Evolutionary conservation across 768 basidiomycete genomes (phyloP).

Genomic region (Boletus tomentosulus): DNA sequence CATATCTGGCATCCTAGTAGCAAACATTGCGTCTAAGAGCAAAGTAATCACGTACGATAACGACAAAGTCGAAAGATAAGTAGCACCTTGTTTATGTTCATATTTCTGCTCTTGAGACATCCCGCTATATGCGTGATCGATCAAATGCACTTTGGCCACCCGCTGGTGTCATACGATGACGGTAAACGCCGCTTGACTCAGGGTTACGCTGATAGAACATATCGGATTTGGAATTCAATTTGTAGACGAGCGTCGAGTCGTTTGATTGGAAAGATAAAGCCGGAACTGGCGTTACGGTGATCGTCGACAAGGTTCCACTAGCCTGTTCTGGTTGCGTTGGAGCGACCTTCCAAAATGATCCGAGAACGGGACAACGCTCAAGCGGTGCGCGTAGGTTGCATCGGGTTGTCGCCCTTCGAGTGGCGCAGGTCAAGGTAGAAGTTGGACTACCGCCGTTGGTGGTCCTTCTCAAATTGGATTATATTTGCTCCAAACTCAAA

Average conservation of each 20-base stretch:
- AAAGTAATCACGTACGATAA: background rate
- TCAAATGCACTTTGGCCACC: background rate
- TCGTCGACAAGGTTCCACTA: background rate
- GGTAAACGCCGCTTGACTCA: background rate
- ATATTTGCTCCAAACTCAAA: constrained; percentile 5
- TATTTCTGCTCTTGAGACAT: background rate
- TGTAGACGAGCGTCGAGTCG: background rate
- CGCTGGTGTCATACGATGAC: background rate
- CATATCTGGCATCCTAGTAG: background rate
- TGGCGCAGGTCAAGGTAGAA: constrained; percentile 1
- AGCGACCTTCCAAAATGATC: background rate
- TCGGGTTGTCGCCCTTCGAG: background rate
- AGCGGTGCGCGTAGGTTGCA: constrained; percentile 6
- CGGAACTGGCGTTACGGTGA: too few relatives aligned
- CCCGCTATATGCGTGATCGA: background rate
- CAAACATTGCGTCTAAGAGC: background rate
- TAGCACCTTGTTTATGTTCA: background rate
- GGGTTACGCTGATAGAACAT: background rate
- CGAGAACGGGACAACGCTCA: background rate
- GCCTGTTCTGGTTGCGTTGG: background rate
- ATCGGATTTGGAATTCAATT: background rate
- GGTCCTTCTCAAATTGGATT: constrained; percentile 5
- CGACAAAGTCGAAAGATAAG: too few relatives aligned
- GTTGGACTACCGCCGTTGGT: background rate
- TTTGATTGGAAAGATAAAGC: background rate